phyloP scores from a whole-genome alignment of 2,329 filamentous ascomycete genomes.

The Penicillium crustosum region DNA sequence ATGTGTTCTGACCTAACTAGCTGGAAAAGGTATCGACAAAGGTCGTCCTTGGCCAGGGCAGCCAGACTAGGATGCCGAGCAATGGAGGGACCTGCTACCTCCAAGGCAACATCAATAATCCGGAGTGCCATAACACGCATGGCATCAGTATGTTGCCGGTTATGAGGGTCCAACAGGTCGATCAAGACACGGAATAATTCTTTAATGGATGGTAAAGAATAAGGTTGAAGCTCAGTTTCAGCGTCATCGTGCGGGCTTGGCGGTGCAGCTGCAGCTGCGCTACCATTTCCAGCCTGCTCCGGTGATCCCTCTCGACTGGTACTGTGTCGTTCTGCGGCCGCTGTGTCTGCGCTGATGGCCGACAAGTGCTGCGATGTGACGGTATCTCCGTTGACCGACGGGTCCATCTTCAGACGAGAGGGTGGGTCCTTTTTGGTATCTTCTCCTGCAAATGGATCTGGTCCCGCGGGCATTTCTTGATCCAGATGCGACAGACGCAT shows the following conservation, averaged over 20 bases:
- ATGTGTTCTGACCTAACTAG: conserved; percentile 95
- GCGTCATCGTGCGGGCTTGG: conserved; percentile 46
- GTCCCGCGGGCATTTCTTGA: conserved; percentile 67
- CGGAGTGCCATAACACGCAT: conserved; percentile 97
- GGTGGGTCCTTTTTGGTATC: conserved; percentile 58
- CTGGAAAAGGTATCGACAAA: conserved; percentile 94
- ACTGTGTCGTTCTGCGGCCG: conserved; percentile 33
- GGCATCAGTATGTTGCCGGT: conserved; percentile 86
- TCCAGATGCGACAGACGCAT: conserved; percentile 86
- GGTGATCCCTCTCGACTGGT: conserved; percentile 36
- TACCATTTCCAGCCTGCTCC: conserved; percentile 35
- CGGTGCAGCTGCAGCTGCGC: conserved; percentile 32
- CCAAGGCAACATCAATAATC: conserved; percentile 94
- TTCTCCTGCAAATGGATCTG: conserved; percentile 61
- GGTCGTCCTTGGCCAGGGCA: conserved; percentile 81
- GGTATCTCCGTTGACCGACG: conserved; percentile 66
- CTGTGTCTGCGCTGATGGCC: conserved; percentile 41
- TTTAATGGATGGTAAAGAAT: conserved; percentile 88
- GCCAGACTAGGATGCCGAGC: conserved; percentile 87
- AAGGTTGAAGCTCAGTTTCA: conserved; percentile 69
- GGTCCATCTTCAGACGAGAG: conserved; percentile 80
- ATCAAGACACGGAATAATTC: conserved; percentile 93
- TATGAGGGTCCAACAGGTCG: conserved; percentile 88
- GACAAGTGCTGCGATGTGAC: conserved; percentile 54
- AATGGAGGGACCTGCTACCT: conserved; percentile 93